Base-by-base conservation (phyloP, 257 asterid genomes). In the Solanum piurae region DNA sequence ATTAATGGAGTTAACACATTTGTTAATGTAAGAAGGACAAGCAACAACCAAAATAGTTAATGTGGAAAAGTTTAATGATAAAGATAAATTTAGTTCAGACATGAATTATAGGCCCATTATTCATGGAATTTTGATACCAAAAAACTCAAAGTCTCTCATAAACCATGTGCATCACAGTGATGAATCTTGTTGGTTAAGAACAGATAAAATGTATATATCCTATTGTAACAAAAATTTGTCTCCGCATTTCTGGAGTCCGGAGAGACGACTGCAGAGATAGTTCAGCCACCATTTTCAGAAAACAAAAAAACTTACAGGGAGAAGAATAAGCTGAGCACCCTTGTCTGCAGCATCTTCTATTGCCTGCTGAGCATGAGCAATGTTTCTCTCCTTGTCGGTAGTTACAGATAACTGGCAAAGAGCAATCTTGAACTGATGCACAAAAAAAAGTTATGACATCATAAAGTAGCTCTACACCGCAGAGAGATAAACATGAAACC, bases 391-490 rank as follows among this genome's bases (percentile, higher is more conserved):
- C 92, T 95, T 94, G 90, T 95, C 94, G 29, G 89, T 88, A 42
- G 93, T 92, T 58, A 95, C 98, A 4, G 90, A 91, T 88, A 95
- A 91, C 91, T 94, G 98, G 91, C 98, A 95, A 79, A 95, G 98
- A 66, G 95, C 97, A 58, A 95, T 94, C 87, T 95, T 94, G 93
- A 94, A 95, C 98, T 95, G 95, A 88, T 91, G 92, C 25, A 89
- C 27, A 4, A 42, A 46, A 60, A 89, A 77, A 64, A n/a, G 29
- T 52, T 23, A 21, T 31, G 86, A 75, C 10, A n/a, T 36, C 58
- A 55, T 74, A 66, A 21, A 83, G 87, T 42, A 83, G 72, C 36
- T 18, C 73, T 38, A 55, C 71, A 73, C 83, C 5, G 3, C 25
- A 3, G 12, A 62, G 27, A 83, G 33, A 83, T 55, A 49, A 55